A percentile compares a stretch with the other conserved stretches of the same genome.
Conservation (phyloP, 306 rosid genomes). For the Cercis canadensis region DNA sequence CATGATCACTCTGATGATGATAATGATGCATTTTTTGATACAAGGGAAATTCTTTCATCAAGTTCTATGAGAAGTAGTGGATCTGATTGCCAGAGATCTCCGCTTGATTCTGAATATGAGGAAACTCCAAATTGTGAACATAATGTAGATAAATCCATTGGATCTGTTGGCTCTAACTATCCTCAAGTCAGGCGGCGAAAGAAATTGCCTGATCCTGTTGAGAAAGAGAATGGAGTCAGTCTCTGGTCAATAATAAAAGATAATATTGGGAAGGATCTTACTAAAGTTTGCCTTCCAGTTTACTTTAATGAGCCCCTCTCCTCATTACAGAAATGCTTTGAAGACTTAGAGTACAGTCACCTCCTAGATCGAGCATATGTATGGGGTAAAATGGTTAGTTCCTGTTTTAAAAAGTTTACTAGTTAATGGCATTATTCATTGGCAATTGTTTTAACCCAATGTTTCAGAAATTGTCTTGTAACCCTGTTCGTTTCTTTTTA, state of each 20-base stretch:
- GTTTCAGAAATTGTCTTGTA: too few relatives aligned
- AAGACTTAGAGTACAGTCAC: constrained; percentile 84
- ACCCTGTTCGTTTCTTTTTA: not conserved
- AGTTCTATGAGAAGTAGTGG: constrained; percentile 61
- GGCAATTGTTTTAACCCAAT: constrained; percentile 11
- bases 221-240: constrained; percentile 82
- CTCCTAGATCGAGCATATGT: constrained; percentile 84
- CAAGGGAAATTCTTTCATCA: constrained; percentile 73
- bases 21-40: constrained; percentile 76
- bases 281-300: too few relatives aligned
- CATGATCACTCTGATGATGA: constrained; percentile 77
- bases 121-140: constrained; percentile 51
- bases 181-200: constrained; percentile 69
- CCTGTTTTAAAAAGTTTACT: constrained; percentile 13
- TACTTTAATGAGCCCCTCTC: constrained; percentile 94
- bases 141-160: constrained; percentile 49
- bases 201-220: constrained; percentile 86
- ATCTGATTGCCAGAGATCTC: constrained; percentile 55
- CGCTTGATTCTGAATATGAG: constrained; percentile 60
- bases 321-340: constrained; percentile 85
- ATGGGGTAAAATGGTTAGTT: constrained; percentile 80
- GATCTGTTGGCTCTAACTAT: constrained; percentile 61
- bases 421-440: too few relatives aligned
- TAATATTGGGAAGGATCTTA: too few relatives aligned
- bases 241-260: constrained; percentile 97